Conservation (phyloP, 352 stramenopile genomes). For the Globisporangium emineosum region DNA sequence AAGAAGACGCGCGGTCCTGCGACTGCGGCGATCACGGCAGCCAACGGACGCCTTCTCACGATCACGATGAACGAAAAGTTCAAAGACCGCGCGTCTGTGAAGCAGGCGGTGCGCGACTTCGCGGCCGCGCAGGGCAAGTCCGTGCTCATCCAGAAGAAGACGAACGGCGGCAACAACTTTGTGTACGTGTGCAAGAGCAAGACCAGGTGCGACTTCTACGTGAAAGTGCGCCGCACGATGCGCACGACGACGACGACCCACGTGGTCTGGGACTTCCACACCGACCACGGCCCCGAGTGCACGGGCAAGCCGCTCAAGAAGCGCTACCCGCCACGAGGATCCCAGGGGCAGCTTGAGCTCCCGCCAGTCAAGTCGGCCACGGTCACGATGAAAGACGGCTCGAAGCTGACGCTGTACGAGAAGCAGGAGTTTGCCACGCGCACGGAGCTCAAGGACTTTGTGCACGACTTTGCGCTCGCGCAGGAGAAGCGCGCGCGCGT, state of each 20-base stretch:
- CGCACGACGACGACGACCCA: slow-evolving; percentile 6
- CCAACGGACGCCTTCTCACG: neutral
- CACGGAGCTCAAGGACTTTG: slow-evolving; percentile 34
- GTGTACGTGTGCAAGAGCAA: slow-evolving; percentile 43
- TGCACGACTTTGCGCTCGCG: slow-evolving; percentile 49
- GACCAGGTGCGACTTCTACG: slow-evolving; percentile 38
- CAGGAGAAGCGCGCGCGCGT: slow-evolving; percentile 41
- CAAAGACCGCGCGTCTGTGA: slow-evolving; percentile 27
- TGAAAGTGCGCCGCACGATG: slow-evolving; percentile 26
- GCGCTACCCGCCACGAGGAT: neutral
- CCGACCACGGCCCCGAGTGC: slow-evolving; percentile 29
- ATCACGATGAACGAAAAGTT: slow-evolving; percentile 31
- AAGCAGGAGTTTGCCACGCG: slow-evolving; percentile 35
- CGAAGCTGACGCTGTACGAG: slow-evolving; percentile 29
- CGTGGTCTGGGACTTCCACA: slow-evolving; percentile 21
- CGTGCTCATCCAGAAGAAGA: slow-evolving; percentile 29
- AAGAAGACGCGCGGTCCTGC: neutral
- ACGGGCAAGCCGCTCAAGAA: slow-evolving; percentile 24
- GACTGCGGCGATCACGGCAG: neutral
- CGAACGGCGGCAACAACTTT: slow-evolving; percentile 53
- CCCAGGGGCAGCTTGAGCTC: neutral
- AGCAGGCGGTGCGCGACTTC: slow-evolving; percentile 42
- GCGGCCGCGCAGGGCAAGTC: slow-evolving; percentile 36
- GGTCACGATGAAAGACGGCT: slow-evolving; percentile 22
- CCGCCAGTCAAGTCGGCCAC: neutral